Conservation (phyloP, 2,329 filamentous ascomycete genomes). For the Mycosphaerella sp. region DNA sequence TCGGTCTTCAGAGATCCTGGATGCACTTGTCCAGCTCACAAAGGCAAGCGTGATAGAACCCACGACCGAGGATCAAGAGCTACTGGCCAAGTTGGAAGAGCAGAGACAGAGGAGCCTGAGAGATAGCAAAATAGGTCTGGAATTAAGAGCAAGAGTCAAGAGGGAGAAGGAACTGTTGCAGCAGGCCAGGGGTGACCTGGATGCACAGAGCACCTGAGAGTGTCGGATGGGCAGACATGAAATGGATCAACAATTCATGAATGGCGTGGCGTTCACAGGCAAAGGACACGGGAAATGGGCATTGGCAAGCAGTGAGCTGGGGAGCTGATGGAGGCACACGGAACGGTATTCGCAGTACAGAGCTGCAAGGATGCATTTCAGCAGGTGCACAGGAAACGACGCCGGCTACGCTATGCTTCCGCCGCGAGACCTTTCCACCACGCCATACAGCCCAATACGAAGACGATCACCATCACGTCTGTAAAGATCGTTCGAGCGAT, state of each 20-base stretch:
- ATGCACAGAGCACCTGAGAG: constrained; percentile 14
- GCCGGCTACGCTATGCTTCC: constrained; percentile 11
- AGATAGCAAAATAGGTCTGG: constrained; percentile 51
- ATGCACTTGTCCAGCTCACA: constrained; percentile 56
- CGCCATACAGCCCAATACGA: constrained; percentile 58
- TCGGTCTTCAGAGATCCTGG: constrained; percentile 56
- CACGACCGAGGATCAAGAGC: constrained; percentile 53
- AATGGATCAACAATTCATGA: background rate
- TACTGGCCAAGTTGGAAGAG: constrained; percentile 54
- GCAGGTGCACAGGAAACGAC: too few relatives aligned
- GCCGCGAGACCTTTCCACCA: constrained; percentile 39
- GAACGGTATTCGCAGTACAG: constrained; percentile 4
- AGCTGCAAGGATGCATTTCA: background rate
- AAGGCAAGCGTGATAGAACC: constrained; percentile 53
- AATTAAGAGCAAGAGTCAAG: constrained; percentile 52
- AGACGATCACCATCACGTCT: constrained; percentile 70
- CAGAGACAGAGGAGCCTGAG: constrained; percentile 45
- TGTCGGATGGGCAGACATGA: background rate
- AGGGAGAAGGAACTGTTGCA: constrained; percentile 55
- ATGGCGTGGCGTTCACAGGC: constrained; percentile 2
- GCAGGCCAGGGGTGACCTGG: constrained; percentile 47
- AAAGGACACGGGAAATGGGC: background rate
- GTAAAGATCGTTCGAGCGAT: constrained; percentile 65
- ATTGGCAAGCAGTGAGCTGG: too few relatives aligned
- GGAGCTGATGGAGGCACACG: background rate